Percentiles rank a stretch among this genome's conserved stretches.
Conservation (phyloP, 352 stramenopile genomes). For the Pythium plurisporium region DNA sequence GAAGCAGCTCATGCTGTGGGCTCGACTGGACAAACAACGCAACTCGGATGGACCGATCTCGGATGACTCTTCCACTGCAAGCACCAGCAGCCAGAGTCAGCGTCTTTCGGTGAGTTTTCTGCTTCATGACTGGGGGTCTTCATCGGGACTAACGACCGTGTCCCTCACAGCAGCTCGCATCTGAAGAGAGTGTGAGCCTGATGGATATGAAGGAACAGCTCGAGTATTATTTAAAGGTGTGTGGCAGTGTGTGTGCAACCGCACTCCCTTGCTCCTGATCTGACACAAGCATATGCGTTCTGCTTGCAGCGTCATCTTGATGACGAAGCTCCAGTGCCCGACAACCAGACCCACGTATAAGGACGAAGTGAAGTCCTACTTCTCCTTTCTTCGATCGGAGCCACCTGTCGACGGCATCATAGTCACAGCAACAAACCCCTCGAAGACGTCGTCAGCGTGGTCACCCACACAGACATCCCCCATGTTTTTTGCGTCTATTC, state of each 20-base stretch:
- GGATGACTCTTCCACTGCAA: conserved; percentile 58
- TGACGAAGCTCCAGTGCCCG: conserved; percentile 6
- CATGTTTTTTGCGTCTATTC: conserved; percentile 1
- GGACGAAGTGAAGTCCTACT: conserved; percentile 2
- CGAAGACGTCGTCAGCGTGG: too few species aligned
- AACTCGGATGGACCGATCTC: conserved; percentile 33
- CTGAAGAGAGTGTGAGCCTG: conserved; percentile 52
- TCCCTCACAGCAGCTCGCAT: conserved; percentile 43
- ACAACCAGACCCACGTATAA: conserved; percentile 19
- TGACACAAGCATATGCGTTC: too few species aligned
- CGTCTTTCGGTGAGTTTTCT: conserved; percentile 38
- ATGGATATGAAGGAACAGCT: conserved; percentile 75
- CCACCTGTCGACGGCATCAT: too few species aligned
- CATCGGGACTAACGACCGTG: too few species aligned
- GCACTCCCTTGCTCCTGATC: too few species aligned
- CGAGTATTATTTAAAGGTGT: conserved; percentile 86
- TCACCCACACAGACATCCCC: too few species aligned
- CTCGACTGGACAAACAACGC: conserved; percentile 53
- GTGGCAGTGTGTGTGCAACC: background rate
- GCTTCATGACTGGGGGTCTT: background rate
- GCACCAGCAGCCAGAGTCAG: conserved; percentile 44
- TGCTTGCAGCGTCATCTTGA: conserved; percentile 20
- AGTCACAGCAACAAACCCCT: too few species aligned
- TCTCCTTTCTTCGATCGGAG: too few species aligned
- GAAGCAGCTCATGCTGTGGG: conserved; percentile 79